Percentiles rank a stretch among this genome's conserved stretches.
phyloP scores from a whole-genome alignment of 179 eudicot species.

The Beta macrorhiza region DNA sequence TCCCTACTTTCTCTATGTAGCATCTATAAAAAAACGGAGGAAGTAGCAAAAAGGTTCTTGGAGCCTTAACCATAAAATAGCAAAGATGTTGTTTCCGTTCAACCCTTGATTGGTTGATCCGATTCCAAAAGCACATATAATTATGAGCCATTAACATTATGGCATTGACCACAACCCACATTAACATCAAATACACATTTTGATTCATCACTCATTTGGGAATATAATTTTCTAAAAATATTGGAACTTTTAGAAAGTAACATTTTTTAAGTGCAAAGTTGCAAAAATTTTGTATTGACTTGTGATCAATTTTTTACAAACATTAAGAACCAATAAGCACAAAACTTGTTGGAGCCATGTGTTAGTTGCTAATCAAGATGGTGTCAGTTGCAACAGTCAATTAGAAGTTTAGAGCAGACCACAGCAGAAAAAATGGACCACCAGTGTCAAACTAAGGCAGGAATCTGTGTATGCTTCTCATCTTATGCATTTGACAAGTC shows the following conservation, averaged over 20 bases:
- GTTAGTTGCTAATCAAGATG: not conserved
- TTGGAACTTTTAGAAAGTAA: not conserved
- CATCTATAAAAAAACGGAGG: too few species aligned
- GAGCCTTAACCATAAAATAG: not conserved
- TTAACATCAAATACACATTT: not conserved
- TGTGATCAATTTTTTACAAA: not conserved
- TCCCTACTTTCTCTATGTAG: too few species aligned
- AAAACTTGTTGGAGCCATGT: too few species aligned
- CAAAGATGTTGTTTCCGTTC: not conserved
- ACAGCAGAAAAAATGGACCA: not conserved
- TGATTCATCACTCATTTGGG: not conserved
- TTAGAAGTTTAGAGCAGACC: not conserved
- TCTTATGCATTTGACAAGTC: not conserved
- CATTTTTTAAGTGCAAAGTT: not conserved
- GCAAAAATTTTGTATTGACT: not conserved
- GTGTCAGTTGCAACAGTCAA: not conserved
- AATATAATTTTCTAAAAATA: not conserved
- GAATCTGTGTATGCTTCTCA: not conserved
- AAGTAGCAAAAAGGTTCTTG: not conserved
- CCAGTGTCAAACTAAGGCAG: too few species aligned
- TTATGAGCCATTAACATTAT: not conserved
- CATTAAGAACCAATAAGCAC: not conserved
- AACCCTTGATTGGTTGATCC: not conserved
- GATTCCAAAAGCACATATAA: not conserved
- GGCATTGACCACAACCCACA: not conserved